A percentile compares a stretch with the other conserved stretches of the same genome.
Evolutionary conservation across 805 yeast genomes (phyloP).

Genomic region (Candida saitoana): DNA sequence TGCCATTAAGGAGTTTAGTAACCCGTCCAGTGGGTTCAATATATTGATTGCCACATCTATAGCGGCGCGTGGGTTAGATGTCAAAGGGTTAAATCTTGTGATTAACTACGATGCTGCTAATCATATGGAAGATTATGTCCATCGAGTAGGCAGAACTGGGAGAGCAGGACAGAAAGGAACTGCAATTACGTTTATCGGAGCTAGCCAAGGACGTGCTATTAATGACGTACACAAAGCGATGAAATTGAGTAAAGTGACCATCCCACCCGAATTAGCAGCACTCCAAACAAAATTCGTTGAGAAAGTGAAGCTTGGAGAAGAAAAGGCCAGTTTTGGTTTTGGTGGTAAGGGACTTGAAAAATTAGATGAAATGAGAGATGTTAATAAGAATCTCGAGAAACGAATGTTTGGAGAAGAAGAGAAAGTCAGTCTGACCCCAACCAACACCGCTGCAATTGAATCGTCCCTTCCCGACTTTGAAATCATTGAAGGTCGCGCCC

Average conservation of each 20-base stretch:
- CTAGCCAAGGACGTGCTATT: slow-evolving; percentile 59
- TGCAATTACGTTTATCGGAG: slow-evolving; percentile 57
- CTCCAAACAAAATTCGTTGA: slow-evolving; percentile 54
- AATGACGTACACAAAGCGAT: slow-evolving; percentile 68
- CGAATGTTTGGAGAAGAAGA: slow-evolving; percentile 43
- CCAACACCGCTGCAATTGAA: neutral
- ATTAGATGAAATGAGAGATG: slow-evolving; percentile 58
- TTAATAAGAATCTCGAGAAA: slow-evolving; percentile 47
- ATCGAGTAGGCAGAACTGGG: slow-evolving; percentile 94
- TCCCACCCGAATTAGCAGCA: slow-evolving; percentile 47
- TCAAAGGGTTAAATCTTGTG: slow-evolving; percentile 77
- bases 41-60: slow-evolving; percentile 88
- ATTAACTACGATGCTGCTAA: slow-evolving; percentile 71
- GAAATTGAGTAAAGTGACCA: slow-evolving; percentile 46
- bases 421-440: slow-evolving; percentile 1
- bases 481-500: slow-evolving; percentile 49
- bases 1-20: slow-evolving; percentile 64
- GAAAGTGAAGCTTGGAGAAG: slow-evolving; percentile 64
- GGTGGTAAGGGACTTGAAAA: slow-evolving; percentile 90
- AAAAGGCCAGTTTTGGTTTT: slow-evolving; percentile 69
- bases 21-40: slow-evolving; percentile 49
- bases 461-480: slow-evolving; percentile 38
- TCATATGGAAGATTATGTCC: slow-evolving; percentile 93
- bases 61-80: slow-evolving; percentile 93
- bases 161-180: slow-evolving; percentile 78